phyloP scores from a whole-genome alignment of 2,329 filamentous ascomycete species.

The Tolypocladium guangdongense region DNA sequence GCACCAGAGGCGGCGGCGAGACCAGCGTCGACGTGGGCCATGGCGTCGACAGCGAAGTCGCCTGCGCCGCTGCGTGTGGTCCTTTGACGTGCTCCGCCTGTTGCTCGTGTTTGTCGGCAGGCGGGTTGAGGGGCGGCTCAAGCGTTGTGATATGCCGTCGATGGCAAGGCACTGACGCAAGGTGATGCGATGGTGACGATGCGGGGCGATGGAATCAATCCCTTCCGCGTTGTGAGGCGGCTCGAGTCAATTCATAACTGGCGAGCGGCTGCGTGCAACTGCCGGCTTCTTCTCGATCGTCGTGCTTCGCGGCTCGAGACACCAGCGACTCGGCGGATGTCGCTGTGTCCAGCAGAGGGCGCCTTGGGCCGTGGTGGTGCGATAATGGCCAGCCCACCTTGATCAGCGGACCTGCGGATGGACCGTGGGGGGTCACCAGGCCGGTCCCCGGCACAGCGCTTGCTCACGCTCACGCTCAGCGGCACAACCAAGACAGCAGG shows the following conservation, averaged over 20 bases:
- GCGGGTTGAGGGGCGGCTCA: background rate
- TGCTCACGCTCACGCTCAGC: background rate
- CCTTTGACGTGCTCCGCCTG: background rate
- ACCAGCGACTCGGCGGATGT: background rate
- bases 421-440: conserved; percentile 8
- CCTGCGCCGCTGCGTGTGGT: background rate
- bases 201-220: background rate
- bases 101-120: background rate
- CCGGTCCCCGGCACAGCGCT: background rate
- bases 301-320: background rate
- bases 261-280: background rate
- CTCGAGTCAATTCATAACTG: background rate
- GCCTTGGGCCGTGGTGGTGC: background rate
- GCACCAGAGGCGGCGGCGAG: conserved; percentile 10
- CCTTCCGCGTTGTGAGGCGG: background rate
- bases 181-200: conserved; percentile 1
- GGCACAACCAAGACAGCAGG: background rate
- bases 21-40: conserved; percentile 1
- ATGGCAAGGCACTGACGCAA: background rate
- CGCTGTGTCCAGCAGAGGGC: background rate
- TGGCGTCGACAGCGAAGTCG: background rate
- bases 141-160: background rate
- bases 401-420: conserved; percentile 7
- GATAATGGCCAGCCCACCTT: conserved; percentile 2
- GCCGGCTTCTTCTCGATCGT: background rate